A percentile compares a stretch with the other conserved stretches of the same genome.
Conservation (phyloP, 1,284 basidiomycete species). For the Ceratobasidium sp. region DNA sequence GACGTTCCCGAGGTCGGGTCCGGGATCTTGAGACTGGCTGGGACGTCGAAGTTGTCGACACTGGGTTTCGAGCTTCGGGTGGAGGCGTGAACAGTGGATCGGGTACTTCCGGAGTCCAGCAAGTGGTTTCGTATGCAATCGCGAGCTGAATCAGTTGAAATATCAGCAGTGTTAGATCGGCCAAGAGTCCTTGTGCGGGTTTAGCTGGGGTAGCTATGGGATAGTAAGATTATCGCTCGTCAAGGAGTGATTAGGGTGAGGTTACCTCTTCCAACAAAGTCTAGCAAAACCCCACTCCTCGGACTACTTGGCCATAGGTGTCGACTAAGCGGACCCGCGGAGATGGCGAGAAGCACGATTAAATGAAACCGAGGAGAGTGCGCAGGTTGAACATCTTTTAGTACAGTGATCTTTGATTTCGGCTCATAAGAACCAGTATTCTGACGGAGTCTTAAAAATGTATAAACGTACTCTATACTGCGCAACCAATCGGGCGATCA, state of each 20-base stretch:
- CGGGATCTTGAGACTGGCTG: neutral
- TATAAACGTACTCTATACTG: slow-evolving; percentile 30
- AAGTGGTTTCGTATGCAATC: slow-evolving; percentile 42
- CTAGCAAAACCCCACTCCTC: slow-evolving; percentile 36
- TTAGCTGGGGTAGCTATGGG: slow-evolving; percentile 1
- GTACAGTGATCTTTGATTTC: slow-evolving; percentile 24
- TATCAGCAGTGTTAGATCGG: slow-evolving; percentile 24
- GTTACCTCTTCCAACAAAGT: slow-evolving; percentile 44
- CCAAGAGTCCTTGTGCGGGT: neutral
- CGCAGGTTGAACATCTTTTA: slow-evolving; percentile 31
- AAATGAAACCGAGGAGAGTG: slow-evolving; percentile 31
- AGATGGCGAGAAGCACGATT: slow-evolving; percentile 1
- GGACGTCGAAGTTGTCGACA: neutral
- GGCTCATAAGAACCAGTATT: too few relatives aligned
- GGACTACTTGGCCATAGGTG: slow-evolving; percentile 4
- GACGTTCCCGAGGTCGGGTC: slow-evolving; percentile 20
- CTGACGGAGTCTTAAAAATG: too few relatives aligned
- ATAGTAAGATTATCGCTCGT: too few relatives aligned
- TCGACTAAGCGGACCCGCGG: slow-evolving; percentile 10
- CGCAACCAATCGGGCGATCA: slow-evolving; percentile 16
- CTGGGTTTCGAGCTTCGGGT: neutral
- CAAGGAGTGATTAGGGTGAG: too few relatives aligned
- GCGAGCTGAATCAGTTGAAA: slow-evolving; percentile 41
- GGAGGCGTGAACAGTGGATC: slow-evolving; percentile 40
- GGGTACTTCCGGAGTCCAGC: slow-evolving; percentile 35